Percentiles rank a stretch among this genome's conserved stretches.
Evolutionary conservation across 2,329 filamentous ascomycete genomes (phyloP).

Genomic region (Aureobasidium sp.): DNA sequence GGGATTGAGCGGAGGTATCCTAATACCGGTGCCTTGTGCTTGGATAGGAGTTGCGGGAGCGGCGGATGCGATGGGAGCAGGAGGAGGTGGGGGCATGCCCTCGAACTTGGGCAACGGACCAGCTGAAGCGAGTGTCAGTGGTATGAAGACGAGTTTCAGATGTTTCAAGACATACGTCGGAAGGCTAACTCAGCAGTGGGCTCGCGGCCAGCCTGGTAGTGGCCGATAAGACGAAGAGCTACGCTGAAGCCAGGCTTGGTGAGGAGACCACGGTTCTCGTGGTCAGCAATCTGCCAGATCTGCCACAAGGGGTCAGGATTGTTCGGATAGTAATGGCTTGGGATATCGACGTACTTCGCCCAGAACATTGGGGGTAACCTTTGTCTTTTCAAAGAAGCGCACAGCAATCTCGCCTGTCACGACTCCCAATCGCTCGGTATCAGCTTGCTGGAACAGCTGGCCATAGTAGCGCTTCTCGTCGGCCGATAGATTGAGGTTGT

Average conservation of each 20-base stretch:
- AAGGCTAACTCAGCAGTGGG: conserved; percentile 75
- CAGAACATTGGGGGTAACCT: conserved; percentile 72
- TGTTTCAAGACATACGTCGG: conserved; percentile 46
- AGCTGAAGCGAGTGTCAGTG: conserved; percentile 33
- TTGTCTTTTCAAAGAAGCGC: conserved; percentile 96
- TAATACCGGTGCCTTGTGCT: conserved; percentile 45
- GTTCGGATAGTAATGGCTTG: not conserved
- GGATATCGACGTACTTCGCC: conserved; percentile 59
- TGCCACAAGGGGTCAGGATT: conserved; percentile 31
- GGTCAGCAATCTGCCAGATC: conserved; percentile 99
- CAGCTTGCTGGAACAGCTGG: conserved; percentile 86
- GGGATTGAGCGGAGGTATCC: conserved; percentile 78
- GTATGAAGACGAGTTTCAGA: not conserved
- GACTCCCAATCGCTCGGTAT: conserved; percentile 83
- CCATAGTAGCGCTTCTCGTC: conserved; percentile 94
- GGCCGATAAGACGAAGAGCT: conserved; percentile 87
- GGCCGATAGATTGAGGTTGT: conserved; percentile 59
- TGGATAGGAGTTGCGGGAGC: conserved; percentile 32
- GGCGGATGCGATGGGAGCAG: conserved; percentile 13
- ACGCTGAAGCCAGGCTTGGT: conserved; percentile 90
- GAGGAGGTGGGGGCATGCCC: conserved; percentile 49
- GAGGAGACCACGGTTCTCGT: conserved; percentile 87
- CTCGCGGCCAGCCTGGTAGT: conserved; percentile 80
- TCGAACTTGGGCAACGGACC: conserved; percentile 92
- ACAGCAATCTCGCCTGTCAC: conserved; percentile 95